phyloP scores from a whole-genome alignment of 345 rosid species.

The Melastoma malabathricum region DNA sequence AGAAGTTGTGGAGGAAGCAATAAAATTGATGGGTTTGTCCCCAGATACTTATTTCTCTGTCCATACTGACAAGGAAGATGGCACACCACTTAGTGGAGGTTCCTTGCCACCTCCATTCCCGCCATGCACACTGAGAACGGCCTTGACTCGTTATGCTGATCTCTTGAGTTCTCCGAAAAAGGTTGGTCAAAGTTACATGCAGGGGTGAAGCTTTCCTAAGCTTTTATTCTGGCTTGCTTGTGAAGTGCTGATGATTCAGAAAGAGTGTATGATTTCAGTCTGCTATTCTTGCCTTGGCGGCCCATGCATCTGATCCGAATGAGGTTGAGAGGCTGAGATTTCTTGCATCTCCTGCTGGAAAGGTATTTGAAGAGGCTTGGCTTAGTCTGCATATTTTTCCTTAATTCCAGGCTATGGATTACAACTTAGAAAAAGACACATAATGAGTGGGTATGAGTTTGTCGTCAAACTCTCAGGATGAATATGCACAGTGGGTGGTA shows the following conservation, averaged over 20 bases:
- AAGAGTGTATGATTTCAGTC: slow-evolving; percentile 29
- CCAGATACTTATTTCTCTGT: slow-evolving; percentile 74
- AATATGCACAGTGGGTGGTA: slow-evolving; percentile 79
- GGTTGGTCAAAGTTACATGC: slow-evolving; percentile 26
- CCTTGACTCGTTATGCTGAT: slow-evolving; percentile 75
- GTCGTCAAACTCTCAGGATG: slow-evolving; percentile 39
- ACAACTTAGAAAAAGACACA: too few relatives aligned
- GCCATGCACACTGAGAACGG: slow-evolving; percentile 68
- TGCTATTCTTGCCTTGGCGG: slow-evolving; percentile 80
- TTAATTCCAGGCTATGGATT: too few relatives aligned
- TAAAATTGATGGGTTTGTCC: slow-evolving; percentile 54
- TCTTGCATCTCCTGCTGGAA: slow-evolving; percentile 90
- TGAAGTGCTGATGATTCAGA: not conserved
- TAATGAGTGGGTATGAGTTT: too few relatives aligned
- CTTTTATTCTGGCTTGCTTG: not conserved
- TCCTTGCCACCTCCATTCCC: slow-evolving; percentile 87
- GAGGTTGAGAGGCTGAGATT: slow-evolving; percentile 73
- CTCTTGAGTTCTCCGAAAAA: slow-evolving; percentile 79
- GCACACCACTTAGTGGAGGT: slow-evolving; percentile 64
- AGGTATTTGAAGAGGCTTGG: slow-evolving; percentile 28
- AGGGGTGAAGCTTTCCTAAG: slow-evolving; percentile 1
- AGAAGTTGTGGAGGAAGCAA: slow-evolving; percentile 86
- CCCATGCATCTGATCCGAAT: slow-evolving; percentile 83
- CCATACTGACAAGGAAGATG: slow-evolving; percentile 81
- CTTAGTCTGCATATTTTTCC: not conserved